Base-by-base conservation (phyloP, 768 basidiomycete genomes). In the Boletus subparvulus region DNA sequence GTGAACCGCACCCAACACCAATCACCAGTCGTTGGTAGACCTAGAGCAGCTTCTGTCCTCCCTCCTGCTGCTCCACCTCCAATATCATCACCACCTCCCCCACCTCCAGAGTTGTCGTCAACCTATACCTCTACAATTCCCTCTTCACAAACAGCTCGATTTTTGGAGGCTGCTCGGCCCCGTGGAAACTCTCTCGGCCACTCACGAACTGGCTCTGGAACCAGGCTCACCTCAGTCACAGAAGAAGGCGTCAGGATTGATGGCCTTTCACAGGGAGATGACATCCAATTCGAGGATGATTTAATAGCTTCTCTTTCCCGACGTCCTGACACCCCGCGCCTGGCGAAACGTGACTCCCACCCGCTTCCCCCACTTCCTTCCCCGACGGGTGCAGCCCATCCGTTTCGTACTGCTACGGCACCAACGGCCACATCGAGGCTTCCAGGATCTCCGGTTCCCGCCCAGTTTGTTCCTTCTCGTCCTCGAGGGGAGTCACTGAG, bases 41-140 rank as follows among this genome's bases (percentile, higher is more conserved):
- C 85, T 37, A 73, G 81, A 54, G 80, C 86, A 54, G 70, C 77
- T 41, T 85, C 88, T 53, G 78, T 77, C 11, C 79, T 90, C 37
- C 86, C 86, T 6, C 86, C 86, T 12, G 78, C 83, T 42, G 80
- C 77, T 0, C 89, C 88, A 3, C 87, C 85, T 16, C 89, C 89
- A 32, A 74, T 77, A 17, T 75, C 78, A 46, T 78, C 83, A 4
- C 75, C 83, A 13, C 88, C 88, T 0, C 85, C 83, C 0, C 83
- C 87, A 1, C 70, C 72, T 45, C 84, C 86, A 26, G 69, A 74
- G 68, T 39, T 57, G 69, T 59, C 66, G 26, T 46, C 65, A 13
- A 46, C 60, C 13, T 39, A 73, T 47, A 60, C 63, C 32, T 57
- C 71, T 37, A 68, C 76, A 50, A 48, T 73, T 12, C 58, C 72